A percentile compares a stretch with the other conserved stretches of the same genome.
Evolutionary conservation across 257 asterid species (phyloP).

Genomic region (Capsicum chinense): DNA sequence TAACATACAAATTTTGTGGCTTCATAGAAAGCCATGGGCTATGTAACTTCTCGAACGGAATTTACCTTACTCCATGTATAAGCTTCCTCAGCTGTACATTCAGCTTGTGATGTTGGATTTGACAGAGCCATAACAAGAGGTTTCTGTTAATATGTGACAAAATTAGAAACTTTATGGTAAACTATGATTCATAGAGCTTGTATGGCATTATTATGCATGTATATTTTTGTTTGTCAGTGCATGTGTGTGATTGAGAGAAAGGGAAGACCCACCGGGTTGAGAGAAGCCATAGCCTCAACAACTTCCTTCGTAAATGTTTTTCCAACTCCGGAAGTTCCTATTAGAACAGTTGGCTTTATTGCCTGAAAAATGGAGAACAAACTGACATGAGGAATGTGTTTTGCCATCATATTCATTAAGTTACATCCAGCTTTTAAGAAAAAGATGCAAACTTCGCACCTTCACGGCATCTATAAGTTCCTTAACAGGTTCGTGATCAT

Average conservation of each 20-base stretch:
- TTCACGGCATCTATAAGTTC: constrained; percentile 81
- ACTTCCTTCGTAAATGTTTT: constrained; percentile 78
- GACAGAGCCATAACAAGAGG: constrained; percentile 87
- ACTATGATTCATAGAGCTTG: constrained; percentile 12
- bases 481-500: constrained; percentile 72
- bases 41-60: background rate
- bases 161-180: constrained; percentile 15
- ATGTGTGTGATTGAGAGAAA: background rate
- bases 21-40: background rate
- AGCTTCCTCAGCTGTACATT: constrained; percentile 96
- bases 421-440: background rate
- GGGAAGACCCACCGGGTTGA: constrained; percentile 60
- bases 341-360: constrained; percentile 79
- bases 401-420: background rate
- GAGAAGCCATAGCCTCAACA: constrained; percentile 83
- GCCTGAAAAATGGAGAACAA: constrained; percentile 47
- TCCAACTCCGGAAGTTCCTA: constrained; percentile 95
- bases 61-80: constrained; percentile 83
- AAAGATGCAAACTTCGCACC: constrained; percentile 46
- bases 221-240: background rate
- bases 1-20: background rate
- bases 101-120: constrained; percentile 91
- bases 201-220: background rate
- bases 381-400: constrained; percentile 20
- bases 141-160: constrained; percentile 53